Evolutionary conservation across 768 basidiomycete genomes (phyloP).

Genomic region (Serendipita sp.): DNA sequence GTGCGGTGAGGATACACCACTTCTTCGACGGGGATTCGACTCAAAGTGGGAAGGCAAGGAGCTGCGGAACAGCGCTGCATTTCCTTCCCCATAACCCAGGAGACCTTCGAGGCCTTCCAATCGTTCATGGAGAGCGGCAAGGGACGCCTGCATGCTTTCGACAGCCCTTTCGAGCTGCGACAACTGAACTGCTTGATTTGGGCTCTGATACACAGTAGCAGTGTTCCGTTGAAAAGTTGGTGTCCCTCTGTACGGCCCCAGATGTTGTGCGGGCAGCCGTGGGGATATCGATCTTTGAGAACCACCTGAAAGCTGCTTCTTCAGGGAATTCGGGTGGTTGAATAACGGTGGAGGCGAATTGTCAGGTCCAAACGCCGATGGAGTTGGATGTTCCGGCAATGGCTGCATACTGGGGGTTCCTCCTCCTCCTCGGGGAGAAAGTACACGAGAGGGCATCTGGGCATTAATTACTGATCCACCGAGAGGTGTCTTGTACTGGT

Average conservation of each 20-base stretch:
- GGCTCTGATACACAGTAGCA: background rate
- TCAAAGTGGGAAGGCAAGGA: background rate
- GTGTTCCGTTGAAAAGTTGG: background rate
- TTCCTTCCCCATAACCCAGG: constrained; percentile 9
- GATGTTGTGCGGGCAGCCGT: constrained; percentile 1
- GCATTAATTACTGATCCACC: constrained; percentile 28
- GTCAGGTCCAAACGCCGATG: background rate
- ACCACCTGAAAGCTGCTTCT: background rate
- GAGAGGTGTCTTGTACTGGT: constrained; percentile 61
- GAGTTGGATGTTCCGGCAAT: background rate
- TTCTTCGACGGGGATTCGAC: background rate
- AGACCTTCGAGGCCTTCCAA: constrained; percentile 36
- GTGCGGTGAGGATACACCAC: background rate
- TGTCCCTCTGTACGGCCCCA: background rate
- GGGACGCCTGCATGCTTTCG: constrained; percentile 63
- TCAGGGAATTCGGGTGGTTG: constrained; percentile 7
- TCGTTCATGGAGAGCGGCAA: constrained; percentile 69
- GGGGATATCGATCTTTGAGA: background rate
- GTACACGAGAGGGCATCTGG: background rate
- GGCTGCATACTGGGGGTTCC: background rate
- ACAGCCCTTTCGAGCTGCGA: constrained; percentile 55
- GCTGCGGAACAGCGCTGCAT: background rate
- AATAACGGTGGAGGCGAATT: constrained; percentile 4
- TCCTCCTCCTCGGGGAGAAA: background rate
- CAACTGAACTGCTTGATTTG: background rate